Base-by-base conservation (phyloP, 257 asterid species). In the Jacaranda copaia region DNA sequence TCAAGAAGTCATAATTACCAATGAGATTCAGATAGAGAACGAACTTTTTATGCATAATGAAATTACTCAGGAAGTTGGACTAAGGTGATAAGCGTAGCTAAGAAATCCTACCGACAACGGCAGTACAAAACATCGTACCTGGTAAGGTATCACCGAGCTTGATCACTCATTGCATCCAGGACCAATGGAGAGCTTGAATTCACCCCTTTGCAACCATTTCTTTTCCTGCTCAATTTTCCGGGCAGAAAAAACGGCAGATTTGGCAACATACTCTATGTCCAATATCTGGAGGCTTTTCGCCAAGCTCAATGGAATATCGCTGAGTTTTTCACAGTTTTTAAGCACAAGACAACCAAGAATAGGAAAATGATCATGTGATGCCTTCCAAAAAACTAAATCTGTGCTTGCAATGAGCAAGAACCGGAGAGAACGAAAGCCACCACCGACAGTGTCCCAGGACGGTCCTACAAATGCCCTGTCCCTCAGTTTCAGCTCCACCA, bases 401-500 rank as follows among this genome's bases (percentile, higher is more conserved):
- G 83, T 13, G 3, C 13, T 43, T 19, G 42, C 79, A 45, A 88
- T 82, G 45, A 52, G 73, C 79, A 86, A 55, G 77, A 75, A 58
- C 11, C 52, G 74, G 25, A 88, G 93, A 6, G 5, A 0, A 5
- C 1, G 6, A 60, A 85, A 83, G 36, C 11, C 77, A 2, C 6
- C 68, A 1, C 72, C 58, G 3, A 8, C 43, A 4, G 32, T 2
- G 32, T 70, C 8, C 91, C 91, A 88, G 1, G 0, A 0, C 0
- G 11, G 6, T 36, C 91, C 93, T 4, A 7, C 5, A 14, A 86
- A 86, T 40, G 91, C 87, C 43, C 63, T 71, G 8, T 87, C 79
- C 57, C 85, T 85, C 73, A 87, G 19, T 56, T 81, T 87, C 18
- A 88, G 85, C 39, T 80, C 84, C 82, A 78, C 61, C 0, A 85